Conservation (phyloP, 192 early-diverging fungal species). For the Linnemannia hyalina region DNA sequence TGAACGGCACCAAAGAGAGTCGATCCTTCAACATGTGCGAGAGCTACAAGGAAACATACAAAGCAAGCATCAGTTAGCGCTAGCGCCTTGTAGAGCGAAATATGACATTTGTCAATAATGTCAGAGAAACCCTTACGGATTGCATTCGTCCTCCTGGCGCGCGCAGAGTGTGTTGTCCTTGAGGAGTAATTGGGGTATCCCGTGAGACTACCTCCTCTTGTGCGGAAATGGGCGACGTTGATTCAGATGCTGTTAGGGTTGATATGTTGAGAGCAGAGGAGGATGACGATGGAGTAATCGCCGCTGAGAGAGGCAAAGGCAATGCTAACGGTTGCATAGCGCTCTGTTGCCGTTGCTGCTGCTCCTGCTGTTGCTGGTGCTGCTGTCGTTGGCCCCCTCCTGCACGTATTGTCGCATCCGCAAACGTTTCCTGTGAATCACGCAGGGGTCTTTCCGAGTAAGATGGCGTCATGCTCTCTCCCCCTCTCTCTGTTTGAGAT, state of each 20-base stretch:
- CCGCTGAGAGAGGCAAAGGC: neutral
- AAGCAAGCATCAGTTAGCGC: neutral
- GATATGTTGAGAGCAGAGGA: neutral
- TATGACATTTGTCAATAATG: neutral
- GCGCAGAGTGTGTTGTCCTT: neutral
- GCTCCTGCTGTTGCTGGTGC: neutral
- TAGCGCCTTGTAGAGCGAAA: neutral
- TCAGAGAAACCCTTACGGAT: neutral
- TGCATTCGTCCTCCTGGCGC: constrained; percentile 21
- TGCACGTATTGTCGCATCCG: neutral
- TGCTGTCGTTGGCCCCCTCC: neutral
- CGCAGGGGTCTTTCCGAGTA: neutral
- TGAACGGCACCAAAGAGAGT: constrained; percentile 20
- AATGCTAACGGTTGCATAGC: neutral
- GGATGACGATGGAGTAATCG: neutral
- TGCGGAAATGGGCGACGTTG: neutral
- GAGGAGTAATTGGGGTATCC: neutral
- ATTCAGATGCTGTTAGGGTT: neutral
- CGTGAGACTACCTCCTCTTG: neutral
- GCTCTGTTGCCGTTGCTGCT: neutral
- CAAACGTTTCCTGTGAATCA: neutral
- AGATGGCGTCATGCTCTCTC: neutral
- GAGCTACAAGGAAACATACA: neutral
- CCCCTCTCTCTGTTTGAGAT: neutral
- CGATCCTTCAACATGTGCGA: constrained; percentile 36